Conservation (phyloP, 164 flowering plant species). For the Buxus sempervirens region DNA sequence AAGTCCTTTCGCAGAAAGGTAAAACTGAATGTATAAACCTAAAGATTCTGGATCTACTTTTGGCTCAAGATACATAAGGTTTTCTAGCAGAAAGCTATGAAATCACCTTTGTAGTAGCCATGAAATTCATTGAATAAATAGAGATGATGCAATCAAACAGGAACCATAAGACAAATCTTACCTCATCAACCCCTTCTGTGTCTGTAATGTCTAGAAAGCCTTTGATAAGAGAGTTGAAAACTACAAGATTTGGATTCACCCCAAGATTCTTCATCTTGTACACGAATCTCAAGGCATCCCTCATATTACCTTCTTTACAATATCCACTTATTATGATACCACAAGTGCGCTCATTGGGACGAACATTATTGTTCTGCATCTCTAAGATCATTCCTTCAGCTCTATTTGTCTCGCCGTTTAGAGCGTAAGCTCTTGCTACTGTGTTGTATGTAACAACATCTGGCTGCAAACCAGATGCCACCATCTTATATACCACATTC, state of each 20-base stretch:
- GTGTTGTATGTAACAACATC: conserved; percentile 89
- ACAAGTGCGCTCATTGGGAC: conserved; percentile 81
- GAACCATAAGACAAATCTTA: conserved; percentile 14
- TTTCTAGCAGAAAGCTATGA: too few relatives aligned
- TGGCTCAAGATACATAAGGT: too few relatives aligned
- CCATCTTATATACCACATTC: conserved; percentile 71
- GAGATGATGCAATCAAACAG: conserved; percentile 1
- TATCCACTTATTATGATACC: conserved; percentile 69
- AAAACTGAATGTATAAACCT: too few relatives aligned
- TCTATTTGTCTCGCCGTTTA: conserved; percentile 49
- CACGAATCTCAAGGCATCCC: conserved; percentile 42
- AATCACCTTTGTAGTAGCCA: too few relatives aligned
- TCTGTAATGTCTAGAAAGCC: conserved; percentile 65
- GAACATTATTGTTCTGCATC: conserved; percentile 50
- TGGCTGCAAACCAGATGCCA: conserved; percentile 62
- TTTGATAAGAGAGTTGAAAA: conserved; percentile 78
- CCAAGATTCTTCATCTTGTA: conserved; percentile 63
- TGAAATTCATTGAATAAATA: background rate
- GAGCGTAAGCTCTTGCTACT: conserved; percentile 73
- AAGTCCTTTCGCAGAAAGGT: too few relatives aligned
- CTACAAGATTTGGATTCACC: conserved; percentile 67
- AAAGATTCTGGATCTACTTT: too few relatives aligned
- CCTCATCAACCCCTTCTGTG: conserved; percentile 57
- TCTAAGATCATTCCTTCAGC: conserved; percentile 67
- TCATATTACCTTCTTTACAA: conserved; percentile 46